Percentiles rank a stretch among this genome's conserved stretches.
phyloP scores from a whole-genome alignment of 768 basidiomycete species.

The Gloeostereum incarnatum region DNA sequence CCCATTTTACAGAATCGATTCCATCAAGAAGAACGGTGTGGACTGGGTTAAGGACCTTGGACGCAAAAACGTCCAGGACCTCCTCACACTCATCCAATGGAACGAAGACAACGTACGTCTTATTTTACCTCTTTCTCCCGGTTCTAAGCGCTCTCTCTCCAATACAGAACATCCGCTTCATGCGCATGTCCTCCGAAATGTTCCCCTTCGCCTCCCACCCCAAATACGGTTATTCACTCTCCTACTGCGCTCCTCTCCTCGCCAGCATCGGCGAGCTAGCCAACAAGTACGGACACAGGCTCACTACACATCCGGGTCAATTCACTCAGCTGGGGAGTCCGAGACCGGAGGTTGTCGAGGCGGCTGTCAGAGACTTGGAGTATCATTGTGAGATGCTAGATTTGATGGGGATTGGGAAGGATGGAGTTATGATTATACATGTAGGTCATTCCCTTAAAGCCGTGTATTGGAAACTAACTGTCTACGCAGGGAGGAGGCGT shows the following conservation, averaged over 20 bases:
- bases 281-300: constrained; percentile 59
- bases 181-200: constrained; percentile 85
- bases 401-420: constrained; percentile 70
- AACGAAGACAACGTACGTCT: constrained; percentile 69
- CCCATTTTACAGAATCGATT: constrained; percentile 48
- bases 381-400: constrained; percentile 90
- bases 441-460: constrained; percentile 22
- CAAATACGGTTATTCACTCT: constrained; percentile 71
- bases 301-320: constrained; percentile 88
- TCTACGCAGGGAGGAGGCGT: constrained; percentile 62
- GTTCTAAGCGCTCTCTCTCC: constrained; percentile 1
- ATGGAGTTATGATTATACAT: constrained; percentile 86
- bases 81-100: constrained; percentile 76
- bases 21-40: constrained; percentile 71
- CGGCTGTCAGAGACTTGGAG: constrained; percentile 69
- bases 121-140: neutral
- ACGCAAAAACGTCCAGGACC: constrained; percentile 61
- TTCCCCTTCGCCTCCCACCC: constrained; percentile 88
- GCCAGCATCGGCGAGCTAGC: constrained; percentile 57
- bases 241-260: constrained; percentile 54
- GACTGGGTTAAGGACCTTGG: constrained; percentile 81
- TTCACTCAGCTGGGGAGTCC: constrained; percentile 80
- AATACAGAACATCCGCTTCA: constrained; percentile 64
- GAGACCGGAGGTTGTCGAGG: constrained; percentile 59
- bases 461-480: neutral